These are phyloP conservation scores for Suhomyces sp. DNA, from an alignment of 805 yeast species.

Conservation along the genomic window DNA sequence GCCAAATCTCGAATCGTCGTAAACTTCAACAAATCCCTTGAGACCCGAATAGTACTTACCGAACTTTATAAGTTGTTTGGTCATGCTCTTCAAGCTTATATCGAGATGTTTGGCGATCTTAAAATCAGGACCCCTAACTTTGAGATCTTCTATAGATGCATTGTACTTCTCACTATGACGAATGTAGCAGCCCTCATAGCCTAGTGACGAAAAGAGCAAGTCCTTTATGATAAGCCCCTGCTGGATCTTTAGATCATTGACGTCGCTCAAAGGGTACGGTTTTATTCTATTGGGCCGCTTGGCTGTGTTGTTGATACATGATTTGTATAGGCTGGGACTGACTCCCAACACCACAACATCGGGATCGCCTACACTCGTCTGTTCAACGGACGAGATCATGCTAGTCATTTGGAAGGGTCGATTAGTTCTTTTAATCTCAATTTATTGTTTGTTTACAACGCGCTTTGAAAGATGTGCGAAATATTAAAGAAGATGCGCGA, in stretches of 20 bases:
- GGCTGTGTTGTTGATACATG: conserved; percentile 11
- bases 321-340: conserved; percentile 13
- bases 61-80: conserved; percentile 54
- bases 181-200: conserved; percentile 76
- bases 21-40: conserved; percentile 56
- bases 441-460: conserved; percentile 1
- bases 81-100: conserved; percentile 66
- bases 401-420: conserved; percentile 10
- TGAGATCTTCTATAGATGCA: conserved; percentile 37
- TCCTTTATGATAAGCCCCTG: conserved; percentile 75
- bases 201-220: conserved; percentile 61
- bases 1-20: conserved; percentile 59
- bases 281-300: conserved; percentile 22
- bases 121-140: conserved; percentile 70
- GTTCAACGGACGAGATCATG: conserved; percentile 10
- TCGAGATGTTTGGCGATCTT: conserved; percentile 71
- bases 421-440: background rate
- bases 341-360: conserved; percentile 18
- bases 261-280: conserved; percentile 46
- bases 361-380: conserved; percentile 8
- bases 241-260: conserved; percentile 53
- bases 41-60: conserved; percentile 67
- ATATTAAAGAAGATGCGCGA: background rate
- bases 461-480: background rate
- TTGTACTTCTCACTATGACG: conserved; percentile 63